Evolutionary conservation across 768 basidiomycete species (phyloP), one percentile per base, ranked within the genome.

Genomic region (Suillus weaverae): DNA sequence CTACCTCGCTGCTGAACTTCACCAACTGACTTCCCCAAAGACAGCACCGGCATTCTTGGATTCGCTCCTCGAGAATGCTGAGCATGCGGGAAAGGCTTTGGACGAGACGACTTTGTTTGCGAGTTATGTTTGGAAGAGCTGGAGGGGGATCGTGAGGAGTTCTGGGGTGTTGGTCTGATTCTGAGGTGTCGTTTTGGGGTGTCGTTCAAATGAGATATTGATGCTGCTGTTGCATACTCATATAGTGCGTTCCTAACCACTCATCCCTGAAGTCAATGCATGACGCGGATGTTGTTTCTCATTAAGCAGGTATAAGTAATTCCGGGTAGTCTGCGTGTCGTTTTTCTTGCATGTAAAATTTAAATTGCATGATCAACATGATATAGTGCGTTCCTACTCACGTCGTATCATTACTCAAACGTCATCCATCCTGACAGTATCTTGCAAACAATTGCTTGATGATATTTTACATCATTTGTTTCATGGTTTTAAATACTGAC

Each of bases 1-100:
- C 16, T 95, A 94, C 69, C 81, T 85, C 16, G 87, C 89, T n/a
- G 86, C 91, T 66, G 92, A 94, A 76, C 79, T 95, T 18, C 92
- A 94, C 70, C 92, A 95, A 71, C 72, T 95, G n/a, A 83, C 85
- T 0, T 94, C 92, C 2, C 90, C 92, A 5, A 70, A 78, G 14
- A 91, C 91, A 3, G 86, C 90, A 0, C 76, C 79, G 35, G 75
- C 79, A 3, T 93, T 95, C 78, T 80, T 95, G 16, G 86, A 89
- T 54, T 76, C 81, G 9, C 83, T 93, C 7, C 80, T 94, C 16
- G 79, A 82, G 11, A 76, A 81, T 3, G 83, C 86, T 3, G 74
- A 79, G 3, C 67, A 75, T 2, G 68, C 87, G 0, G 81, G 85
- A 54, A 74, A 74, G 1, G 80, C 84, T 0, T 63, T 90, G 9